Evolutionary conservation across 208 protist species (phyloP).

Genomic region (Wallacemonas collosoma): DNA sequence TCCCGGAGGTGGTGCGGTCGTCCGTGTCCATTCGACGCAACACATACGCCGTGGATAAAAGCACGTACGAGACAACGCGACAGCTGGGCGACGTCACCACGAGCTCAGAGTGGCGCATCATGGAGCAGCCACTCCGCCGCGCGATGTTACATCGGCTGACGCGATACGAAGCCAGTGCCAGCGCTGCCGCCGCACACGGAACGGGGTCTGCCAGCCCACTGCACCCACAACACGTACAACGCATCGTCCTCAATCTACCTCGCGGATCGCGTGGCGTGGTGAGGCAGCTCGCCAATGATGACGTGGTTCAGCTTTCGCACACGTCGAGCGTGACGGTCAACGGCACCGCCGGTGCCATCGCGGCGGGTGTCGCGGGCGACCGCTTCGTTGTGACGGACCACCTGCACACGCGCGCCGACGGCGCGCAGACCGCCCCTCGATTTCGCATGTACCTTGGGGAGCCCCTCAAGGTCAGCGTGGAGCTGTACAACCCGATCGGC

Average conservation of each 20-base stretch:
- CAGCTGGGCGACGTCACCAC: constrained; percentile 40
- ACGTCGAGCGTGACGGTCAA: background rate
- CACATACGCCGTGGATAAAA: constrained; percentile 52
- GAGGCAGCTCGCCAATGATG: constrained; percentile 18
- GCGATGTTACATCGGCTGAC: constrained; percentile 9
- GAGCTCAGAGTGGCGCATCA: constrained; percentile 65
- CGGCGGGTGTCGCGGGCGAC: background rate
- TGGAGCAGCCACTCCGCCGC: constrained; percentile 44
- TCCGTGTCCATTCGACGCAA: constrained; percentile 61
- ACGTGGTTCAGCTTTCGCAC: constrained; percentile 13
- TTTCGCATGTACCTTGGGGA: constrained; percentile 57
- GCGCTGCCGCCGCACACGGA: too few relatives aligned
- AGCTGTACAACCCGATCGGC: constrained; percentile 66
- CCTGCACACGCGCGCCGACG: background rate
- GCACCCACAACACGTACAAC: background rate
- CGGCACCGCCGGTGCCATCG: background rate
- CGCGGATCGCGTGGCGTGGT: constrained; percentile 10
- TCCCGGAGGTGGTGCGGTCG: constrained; percentile 53
- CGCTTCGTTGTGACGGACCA: background rate
- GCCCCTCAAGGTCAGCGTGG: constrained; percentile 63
- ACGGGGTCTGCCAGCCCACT: too few relatives aligned
- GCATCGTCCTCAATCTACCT: constrained; percentile 1
- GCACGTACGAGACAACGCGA: constrained; percentile 38
- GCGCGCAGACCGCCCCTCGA: background rate
- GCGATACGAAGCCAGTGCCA: background rate